phyloP scores from a whole-genome alignment of 768 basidiomycete species.

The Suillus placidus region DNA sequence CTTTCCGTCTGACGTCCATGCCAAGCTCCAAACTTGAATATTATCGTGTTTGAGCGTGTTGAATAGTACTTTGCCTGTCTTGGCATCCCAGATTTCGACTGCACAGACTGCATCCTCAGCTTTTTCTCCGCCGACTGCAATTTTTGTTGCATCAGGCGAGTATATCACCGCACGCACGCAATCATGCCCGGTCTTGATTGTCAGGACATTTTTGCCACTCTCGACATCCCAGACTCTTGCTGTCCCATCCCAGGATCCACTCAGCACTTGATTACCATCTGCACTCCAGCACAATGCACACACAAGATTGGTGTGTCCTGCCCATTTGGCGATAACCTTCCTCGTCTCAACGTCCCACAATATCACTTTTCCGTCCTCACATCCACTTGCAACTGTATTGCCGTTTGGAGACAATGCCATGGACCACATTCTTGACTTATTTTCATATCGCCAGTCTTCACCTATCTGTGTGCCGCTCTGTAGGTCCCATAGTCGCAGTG shows the following conservation, averaged over 20 bases:
- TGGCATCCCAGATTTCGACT: neutral
- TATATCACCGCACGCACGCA: neutral
- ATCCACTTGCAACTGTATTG: neutral
- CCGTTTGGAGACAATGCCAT: neutral
- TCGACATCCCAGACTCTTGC: neutral
- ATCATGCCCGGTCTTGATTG: neutral
- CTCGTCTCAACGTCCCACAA: no score
- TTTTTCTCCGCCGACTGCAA: neutral
- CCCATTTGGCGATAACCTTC: no score
- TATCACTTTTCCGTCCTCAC: no score
- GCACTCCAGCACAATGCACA: neutral
- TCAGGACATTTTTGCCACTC: neutral
- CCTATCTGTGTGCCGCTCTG: neutral
- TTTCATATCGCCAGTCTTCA: no score
- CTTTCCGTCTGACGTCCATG: neutral
- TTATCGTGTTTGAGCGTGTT: neutral
- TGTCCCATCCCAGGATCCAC: neutral
- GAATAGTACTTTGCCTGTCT: neutral
- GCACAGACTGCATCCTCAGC: no score
- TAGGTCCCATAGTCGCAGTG: neutral
- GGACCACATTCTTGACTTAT: neutral
- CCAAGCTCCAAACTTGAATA: neutral
- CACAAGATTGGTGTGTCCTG: neutral
- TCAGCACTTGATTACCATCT: neutral
- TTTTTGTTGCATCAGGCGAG: neutral